These are phyloP conservation scores for Micromonas pusilla DNA, from an alignment of 139 green algal genomes.

Conservation along the genomic window DNA sequence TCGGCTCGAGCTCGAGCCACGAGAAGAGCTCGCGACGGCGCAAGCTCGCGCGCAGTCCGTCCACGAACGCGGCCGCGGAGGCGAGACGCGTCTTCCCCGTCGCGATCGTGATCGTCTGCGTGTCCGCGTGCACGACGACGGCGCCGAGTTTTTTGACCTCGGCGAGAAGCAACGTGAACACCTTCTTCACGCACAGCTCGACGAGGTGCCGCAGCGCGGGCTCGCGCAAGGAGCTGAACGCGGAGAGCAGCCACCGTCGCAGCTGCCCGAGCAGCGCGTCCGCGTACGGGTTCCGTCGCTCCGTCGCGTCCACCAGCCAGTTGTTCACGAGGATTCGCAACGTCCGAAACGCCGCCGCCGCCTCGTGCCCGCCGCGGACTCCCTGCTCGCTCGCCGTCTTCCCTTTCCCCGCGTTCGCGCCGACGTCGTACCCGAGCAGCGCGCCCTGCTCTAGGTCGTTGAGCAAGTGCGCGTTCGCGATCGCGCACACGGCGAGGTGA, in stretches of 20 bases:
- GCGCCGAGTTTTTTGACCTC: conserved; percentile 73
- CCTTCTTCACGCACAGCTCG: conserved; percentile 31
- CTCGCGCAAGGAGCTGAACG: conserved; percentile 52
- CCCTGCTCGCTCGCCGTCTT: conserved; percentile 43
- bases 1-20: conserved; percentile 56
- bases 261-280: conserved; percentile 66
- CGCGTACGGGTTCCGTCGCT: conserved; percentile 59
- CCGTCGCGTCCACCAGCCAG: conserved; percentile 64
- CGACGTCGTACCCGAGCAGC: conserved; percentile 13
- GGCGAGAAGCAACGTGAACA: conserved; percentile 67
- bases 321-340: conserved; percentile 56
- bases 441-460: conserved; percentile 23
- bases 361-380: conserved; percentile 73
- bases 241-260: conserved; percentile 76
- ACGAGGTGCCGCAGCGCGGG: conserved; percentile 61
- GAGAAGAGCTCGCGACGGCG: conserved; percentile 58
- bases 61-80: conserved; percentile 67
- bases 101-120: conserved; percentile 61
- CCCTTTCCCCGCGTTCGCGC: conserved; percentile 15
- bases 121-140: conserved; percentile 73
- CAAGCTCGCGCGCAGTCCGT: conserved; percentile 75
- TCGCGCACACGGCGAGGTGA: conserved; percentile 74
- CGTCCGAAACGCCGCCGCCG: conserved; percentile 68
- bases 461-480: conserved; percentile 43
- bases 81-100: conserved; percentile 71